phyloP scores from a whole-genome alignment of 306 rosid genomes.

The Quercus robur region DNA sequence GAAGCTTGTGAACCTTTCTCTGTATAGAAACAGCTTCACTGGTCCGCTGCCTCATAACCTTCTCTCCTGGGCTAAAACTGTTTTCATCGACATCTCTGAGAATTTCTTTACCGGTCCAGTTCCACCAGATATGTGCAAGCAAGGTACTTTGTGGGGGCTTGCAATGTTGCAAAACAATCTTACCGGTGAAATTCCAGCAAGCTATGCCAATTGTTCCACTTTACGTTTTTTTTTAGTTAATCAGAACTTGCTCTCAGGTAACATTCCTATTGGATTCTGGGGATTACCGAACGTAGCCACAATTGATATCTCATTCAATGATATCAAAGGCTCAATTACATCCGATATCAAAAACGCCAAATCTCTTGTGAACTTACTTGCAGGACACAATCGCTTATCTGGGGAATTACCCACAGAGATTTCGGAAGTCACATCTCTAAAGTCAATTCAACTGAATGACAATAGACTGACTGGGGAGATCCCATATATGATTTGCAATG shows the following conservation, averaged over 20 bases:
- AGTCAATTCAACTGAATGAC: too few relatives aligned
- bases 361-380: slow-evolving; percentile 31
- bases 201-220: slow-evolving; percentile 44
- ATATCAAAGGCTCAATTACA: slow-evolving; percentile 52
- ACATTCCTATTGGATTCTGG: slow-evolving; percentile 64
- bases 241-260: slow-evolving; percentile 64
- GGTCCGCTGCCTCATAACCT: too few relatives aligned
- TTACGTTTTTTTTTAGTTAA: slow-evolving; percentile 52
- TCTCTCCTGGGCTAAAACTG: too few relatives aligned
- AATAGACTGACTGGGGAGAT: too few relatives aligned
- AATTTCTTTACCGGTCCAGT: too few relatives aligned
- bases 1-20: too few relatives aligned
- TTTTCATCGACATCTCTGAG: too few relatives aligned
- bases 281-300: slow-evolving; percentile 44
- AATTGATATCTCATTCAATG: slow-evolving; percentile 55
- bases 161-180: slow-evolving; percentile 61
- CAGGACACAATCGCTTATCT: background rate
- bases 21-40: too few relatives aligned
- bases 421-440: too few relatives aligned
- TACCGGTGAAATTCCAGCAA: slow-evolving; percentile 71
- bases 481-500: background rate
- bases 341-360: slow-evolving; percentile 54
- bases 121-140: slow-evolving; percentile 54
- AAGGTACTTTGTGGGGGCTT: slow-evolving; percentile 45
- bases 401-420: slow-evolving; percentile 59